Percentiles rank a stretch among this genome's conserved stretches.
phyloP scores from a whole-genome alignment of 495 filamentous ascomycete species.

The Podospora comata region DNA sequence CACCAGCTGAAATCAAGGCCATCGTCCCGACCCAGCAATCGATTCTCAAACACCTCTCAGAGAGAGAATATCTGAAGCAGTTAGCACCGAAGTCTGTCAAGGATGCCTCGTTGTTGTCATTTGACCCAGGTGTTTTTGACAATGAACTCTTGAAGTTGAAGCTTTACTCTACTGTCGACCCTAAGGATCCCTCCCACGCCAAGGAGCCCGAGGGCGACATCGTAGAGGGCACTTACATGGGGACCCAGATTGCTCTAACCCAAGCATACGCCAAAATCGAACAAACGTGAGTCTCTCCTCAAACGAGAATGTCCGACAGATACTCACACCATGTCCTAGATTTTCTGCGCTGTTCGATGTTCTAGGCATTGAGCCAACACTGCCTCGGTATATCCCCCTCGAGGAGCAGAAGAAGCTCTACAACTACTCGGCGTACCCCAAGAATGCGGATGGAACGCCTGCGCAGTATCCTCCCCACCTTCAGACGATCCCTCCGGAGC shows the following conservation, averaged over 20 bases:
- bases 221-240: slow-evolving; percentile 32
- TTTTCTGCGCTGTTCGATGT: slow-evolving; percentile 39
- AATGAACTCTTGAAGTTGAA: slow-evolving; percentile 32
- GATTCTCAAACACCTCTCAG: slow-evolving; percentile 30
- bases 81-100: slow-evolving; percentile 22
- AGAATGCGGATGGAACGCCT: slow-evolving; percentile 25
- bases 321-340: slow-evolving; percentile 19
- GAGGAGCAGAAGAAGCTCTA: slow-evolving; percentile 35
- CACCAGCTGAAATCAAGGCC: slow-evolving; percentile 18
- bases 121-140: slow-evolving; percentile 36
- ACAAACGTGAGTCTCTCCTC: slow-evolving; percentile 32
- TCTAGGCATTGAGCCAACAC: slow-evolving; percentile 33
- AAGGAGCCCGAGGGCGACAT: slow-evolving; percentile 30
- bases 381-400: slow-evolving; percentile 32
- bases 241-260: slow-evolving; percentile 42
- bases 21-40: slow-evolving; percentile 19
- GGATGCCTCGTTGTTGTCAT: slow-evolving; percentile 30
- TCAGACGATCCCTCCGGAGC: slow-evolving; percentile 28
- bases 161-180: slow-evolving; percentile 30
- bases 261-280: slow-evolving; percentile 41
- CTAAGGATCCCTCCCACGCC: slow-evolving; percentile 20
- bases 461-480: slow-evolving; percentile 40
- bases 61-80: slow-evolving; percentile 29
- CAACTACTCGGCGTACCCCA: slow-evolving; percentile 30
- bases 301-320: neutral